Conservation (phyloP, 768 basidiomycete species). For the Trametes punicea region DNA sequence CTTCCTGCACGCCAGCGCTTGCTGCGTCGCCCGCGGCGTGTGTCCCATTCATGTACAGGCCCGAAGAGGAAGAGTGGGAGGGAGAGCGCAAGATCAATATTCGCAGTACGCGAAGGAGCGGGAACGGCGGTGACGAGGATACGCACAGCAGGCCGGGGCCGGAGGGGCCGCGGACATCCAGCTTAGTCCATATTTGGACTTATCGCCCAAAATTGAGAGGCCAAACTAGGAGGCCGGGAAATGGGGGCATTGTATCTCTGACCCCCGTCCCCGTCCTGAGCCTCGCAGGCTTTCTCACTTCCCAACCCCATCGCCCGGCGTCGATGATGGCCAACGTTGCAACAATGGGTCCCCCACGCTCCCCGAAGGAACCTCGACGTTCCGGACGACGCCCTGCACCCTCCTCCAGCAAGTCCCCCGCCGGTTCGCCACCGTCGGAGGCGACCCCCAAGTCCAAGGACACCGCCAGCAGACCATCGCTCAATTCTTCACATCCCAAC, state of each 20-base stretch:
- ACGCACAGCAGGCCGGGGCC: neutral
- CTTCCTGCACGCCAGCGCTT: neutral
- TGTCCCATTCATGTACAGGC: conserved; percentile 29
- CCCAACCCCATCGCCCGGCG: conserved; percentile 16
- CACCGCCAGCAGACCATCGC: conserved; percentile 24
- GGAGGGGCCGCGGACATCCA: neutral
- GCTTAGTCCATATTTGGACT: conserved; percentile 4
- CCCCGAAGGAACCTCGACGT: conserved; percentile 73
- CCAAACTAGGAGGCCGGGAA: conserved; percentile 16
- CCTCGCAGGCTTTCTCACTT: conserved; percentile 15
- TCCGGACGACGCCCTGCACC: conserved; percentile 72
- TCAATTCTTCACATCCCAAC: conserved; percentile 27
- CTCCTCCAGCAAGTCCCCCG: conserved; percentile 71
- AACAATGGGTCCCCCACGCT: conserved; percentile 74
- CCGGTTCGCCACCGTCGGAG: conserved; percentile 54
- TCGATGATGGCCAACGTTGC: conserved; percentile 56
- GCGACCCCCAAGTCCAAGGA: conserved; percentile 32
- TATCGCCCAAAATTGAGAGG: conserved; percentile 6
- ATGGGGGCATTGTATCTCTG: conserved; percentile 23
- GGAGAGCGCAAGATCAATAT: neutral
- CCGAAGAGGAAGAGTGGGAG: neutral
- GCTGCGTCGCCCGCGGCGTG: conserved; percentile 10
- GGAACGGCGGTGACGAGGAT: conserved; percentile 4
- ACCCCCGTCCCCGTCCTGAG: conserved; percentile 16
- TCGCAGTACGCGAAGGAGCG: neutral